phyloP scores from a whole-genome alignment of 2,329 filamentous ascomycete genomes.

The Endoconidiophora laricicola region DNA sequence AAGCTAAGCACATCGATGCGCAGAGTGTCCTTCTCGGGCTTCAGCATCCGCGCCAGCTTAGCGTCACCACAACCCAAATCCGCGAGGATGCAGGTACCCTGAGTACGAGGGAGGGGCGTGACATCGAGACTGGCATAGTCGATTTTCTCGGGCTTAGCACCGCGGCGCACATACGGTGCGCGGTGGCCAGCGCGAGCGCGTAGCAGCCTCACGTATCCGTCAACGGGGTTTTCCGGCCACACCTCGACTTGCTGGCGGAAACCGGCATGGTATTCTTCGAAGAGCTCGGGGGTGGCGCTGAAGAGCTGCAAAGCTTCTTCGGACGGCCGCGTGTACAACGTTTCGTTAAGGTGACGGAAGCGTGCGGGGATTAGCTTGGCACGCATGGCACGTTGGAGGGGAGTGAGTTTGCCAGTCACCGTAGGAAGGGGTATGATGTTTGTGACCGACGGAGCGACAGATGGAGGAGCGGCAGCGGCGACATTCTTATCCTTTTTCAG shows the following conservation, averaged over 20 bases:
- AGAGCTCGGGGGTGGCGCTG: conserved; percentile 74
- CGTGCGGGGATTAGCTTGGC: conserved; percentile 88
- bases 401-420: conserved; percentile 53
- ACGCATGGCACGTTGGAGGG: conserved; percentile 84
- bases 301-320: conserved; percentile 71
- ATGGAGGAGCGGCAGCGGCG: conserved; percentile 14
- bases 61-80: conserved; percentile 93
- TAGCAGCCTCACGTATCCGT: conserved; percentile 64
- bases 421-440: conserved; percentile 24
- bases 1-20: conserved; percentile 66
- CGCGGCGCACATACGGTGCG: conserved; percentile 15
- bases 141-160: conserved; percentile 13
- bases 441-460: conserved; percentile 15
- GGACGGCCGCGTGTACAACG: conserved; percentile 84
- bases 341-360: conserved; percentile 94
- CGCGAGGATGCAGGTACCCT: conserved; percentile 60
- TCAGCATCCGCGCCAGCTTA: conserved; percentile 54
- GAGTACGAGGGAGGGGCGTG: conserved; percentile 51
- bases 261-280: conserved; percentile 87
- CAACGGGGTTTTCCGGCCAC: conserved; percentile 93
- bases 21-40: conserved; percentile 45
- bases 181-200: conserved; percentile 38
- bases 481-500: conserved; percentile 20
- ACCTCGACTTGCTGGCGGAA: conserved; percentile 90
- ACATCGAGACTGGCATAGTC: conserved; percentile 18